Base-by-base conservation (phyloP, 768 basidiomycete species). In the Kondoa subrosea region DNA sequence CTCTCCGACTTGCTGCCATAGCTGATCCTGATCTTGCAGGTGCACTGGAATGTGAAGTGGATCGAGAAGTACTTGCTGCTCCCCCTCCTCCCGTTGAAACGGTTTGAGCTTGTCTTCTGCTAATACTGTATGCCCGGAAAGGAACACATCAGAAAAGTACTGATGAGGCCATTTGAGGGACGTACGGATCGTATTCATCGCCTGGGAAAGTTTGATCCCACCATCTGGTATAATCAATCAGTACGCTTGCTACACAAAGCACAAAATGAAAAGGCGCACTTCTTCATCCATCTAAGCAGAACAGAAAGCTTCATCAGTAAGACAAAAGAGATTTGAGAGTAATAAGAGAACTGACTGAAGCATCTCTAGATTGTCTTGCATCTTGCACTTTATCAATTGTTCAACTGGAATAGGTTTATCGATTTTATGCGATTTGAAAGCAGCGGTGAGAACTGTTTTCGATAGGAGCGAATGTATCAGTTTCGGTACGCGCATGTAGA, bases 351-450 rank as follows among this genome's bases (percentile, higher is more conserved):
- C n/a, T n/a, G n/a, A n/a, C n/a, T 99, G 95, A 67, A 92, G 77
- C 80, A 99, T 97, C 76, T 99, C 95, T 72, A 99, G 85, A 78
- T 99, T 99, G 78, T 97, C 95, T 87, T 96, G 93, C 92, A 97
- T 97, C 81, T 96, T 97, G 81, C 95, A 99, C 79, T 92, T 92
- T 61, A 89, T 84, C 40, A 99, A 84, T 74, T 82, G 86, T 73
- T 97, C 93, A n/a, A 99, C 87, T 4, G 83, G 88, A 77, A 99
- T 91, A 30, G 92, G 92, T 90, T 95, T 72, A 12, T 33, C 16
- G 26, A 31, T 1, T 17, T 34, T 50, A 21, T 50, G 40, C 40
- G 40, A 8, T 21, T 50, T 50, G 40, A 50, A 50, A 21, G 40
- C 40, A 8, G 40, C 40, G 21, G 40, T 50, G 21, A 50, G 40